These are phyloP conservation scores for Salvia rosmarinus DNA, from an alignment of 257 asterid species.

Conservation along the genomic window DNA sequence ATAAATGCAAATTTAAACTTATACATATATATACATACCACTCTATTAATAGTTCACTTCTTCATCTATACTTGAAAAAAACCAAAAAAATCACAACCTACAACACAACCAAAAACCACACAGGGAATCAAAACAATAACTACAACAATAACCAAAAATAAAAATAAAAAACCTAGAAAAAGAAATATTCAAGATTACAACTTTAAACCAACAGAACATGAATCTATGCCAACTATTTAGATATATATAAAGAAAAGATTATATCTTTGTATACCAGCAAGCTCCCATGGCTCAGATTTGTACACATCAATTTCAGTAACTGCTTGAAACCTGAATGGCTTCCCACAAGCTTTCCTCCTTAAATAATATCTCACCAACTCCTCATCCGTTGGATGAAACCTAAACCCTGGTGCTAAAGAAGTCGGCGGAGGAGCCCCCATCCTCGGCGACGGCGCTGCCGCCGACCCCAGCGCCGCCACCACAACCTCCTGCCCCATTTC, in stretches of 20 bases:
- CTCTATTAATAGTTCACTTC: not conserved
- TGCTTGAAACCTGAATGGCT: slow-evolving; percentile 83
- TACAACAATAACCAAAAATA: too few species aligned
- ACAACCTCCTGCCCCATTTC: slow-evolving; percentile 53
- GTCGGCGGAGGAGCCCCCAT: slow-evolving; percentile 59
- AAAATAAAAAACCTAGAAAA: not conserved
- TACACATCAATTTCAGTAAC: slow-evolving; percentile 87
- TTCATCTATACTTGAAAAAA: slow-evolving; percentile 15
- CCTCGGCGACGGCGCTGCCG: slow-evolving; percentile 36
- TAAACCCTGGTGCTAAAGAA: slow-evolving; percentile 83
- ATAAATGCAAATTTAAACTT: not conserved
- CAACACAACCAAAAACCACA: not conserved
- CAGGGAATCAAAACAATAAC: not conserved
- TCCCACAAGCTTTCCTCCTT: slow-evolving; percentile 79
- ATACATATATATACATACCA: not conserved
- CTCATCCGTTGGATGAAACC: slow-evolving; percentile 73
- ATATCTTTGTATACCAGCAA: slow-evolving; percentile 53
- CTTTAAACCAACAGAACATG: slow-evolving; percentile 18
- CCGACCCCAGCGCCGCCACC: slow-evolving; percentile 37
- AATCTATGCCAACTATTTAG: slow-evolving; percentile 22
- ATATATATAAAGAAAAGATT: slow-evolving; percentile 2
- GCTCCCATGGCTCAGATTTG: slow-evolving; percentile 97
- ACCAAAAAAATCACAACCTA: not conserved
- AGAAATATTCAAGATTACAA: not conserved
- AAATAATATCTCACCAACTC: slow-evolving; percentile 71